phyloP scores from a whole-genome alignment of 371 early-diverging fungal species.

The Amoeboaphelidium occidentale region DNA sequence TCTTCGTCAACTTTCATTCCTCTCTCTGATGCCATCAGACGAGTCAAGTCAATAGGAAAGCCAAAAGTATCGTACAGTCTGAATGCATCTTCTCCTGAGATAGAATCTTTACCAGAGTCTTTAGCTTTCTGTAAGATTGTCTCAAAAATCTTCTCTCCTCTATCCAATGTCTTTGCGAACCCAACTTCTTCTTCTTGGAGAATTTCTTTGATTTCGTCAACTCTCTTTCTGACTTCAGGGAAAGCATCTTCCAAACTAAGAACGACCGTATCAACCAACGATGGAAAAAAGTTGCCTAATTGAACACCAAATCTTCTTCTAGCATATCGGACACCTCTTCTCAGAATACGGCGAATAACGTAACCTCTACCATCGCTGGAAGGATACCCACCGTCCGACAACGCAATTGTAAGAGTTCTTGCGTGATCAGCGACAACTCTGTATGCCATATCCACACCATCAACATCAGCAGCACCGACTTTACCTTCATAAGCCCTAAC shows the following conservation, averaged over 20 bases:
- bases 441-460: slow-evolving; percentile 93
- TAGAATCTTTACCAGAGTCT: slow-evolving; percentile 22
- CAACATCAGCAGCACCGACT: slow-evolving; percentile 59
- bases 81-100: slow-evolving; percentile 86
- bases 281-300: slow-evolving; percentile 74
- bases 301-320: slow-evolving; percentile 73
- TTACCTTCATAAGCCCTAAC: slow-evolving; percentile 59
- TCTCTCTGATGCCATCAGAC: slow-evolving; percentile 92
- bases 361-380: slow-evolving; percentile 98
- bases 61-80: slow-evolving; percentile 98
- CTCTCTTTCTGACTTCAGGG: slow-evolving; percentile 51
- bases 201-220: slow-evolving; percentile 64
- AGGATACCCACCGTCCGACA: slow-evolving; percentile 88
- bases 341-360: slow-evolving; percentile 90
- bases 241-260: slow-evolving; percentile 36
- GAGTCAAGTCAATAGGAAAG: slow-evolving; percentile 97
- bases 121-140: slow-evolving; percentile 44
- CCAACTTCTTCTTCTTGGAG: slow-evolving; percentile 87
- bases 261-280: slow-evolving; percentile 63
- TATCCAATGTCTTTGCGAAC: slow-evolving; percentile 93
- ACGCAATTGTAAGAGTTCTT: slow-evolving; percentile 92
- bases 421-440: slow-evolving; percentile 98
- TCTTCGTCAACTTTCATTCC: slow-evolving; percentile 63
- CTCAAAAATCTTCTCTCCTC: slow-evolving; percentile 88
- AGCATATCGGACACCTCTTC: slow-evolving; percentile 90